Evolutionary conservation across 1,284 basidiomycete species (phyloP).

Genomic region (Mycosarcoma maydis): DNA sequence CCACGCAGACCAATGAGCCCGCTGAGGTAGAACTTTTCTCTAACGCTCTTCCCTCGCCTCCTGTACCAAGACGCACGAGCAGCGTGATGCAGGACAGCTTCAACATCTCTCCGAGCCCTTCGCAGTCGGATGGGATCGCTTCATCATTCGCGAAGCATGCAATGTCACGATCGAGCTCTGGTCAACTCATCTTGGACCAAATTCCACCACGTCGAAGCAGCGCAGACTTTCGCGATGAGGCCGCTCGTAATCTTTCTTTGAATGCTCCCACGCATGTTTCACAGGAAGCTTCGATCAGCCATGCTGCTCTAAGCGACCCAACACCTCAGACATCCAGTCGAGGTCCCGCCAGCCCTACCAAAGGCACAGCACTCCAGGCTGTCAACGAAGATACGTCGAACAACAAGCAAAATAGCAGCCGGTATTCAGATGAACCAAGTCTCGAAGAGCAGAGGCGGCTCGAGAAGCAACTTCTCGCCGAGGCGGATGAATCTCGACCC

Average conservation of each 20-base stretch:
- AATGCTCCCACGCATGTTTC: neutral
- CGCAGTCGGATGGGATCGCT: constrained; percentile 7
- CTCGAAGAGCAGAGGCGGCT: constrained; percentile 39
- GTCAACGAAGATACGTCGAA: constrained; percentile 9
- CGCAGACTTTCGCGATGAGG: constrained; percentile 16
- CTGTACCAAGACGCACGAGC: constrained; percentile 35
- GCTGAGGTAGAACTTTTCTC: constrained; percentile 10
- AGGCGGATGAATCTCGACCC: constrained; percentile 32
- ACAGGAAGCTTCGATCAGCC: neutral
- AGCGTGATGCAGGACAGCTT: constrained; percentile 30
- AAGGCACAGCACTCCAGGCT: constrained; percentile 4
- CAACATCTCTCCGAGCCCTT: constrained; percentile 28
- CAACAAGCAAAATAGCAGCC: neutral
- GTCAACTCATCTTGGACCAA: constrained; percentile 5
- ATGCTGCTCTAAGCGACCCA: neutral
- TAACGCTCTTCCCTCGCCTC: constrained; percentile 36
- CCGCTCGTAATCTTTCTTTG: neutral
- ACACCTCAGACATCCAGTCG: neutral
- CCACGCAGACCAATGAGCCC: neutral
- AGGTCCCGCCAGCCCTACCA: constrained; percentile 8
- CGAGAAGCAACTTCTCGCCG: constrained; percentile 34
- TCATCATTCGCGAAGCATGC: constrained; percentile 8
- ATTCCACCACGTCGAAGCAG: constrained; percentile 30
- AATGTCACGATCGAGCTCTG: constrained; percentile 11
- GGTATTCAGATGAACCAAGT: constrained; percentile 20